Evolutionary conservation across 1,139 yeast species (phyloP), one percentile per base, ranked within the genome.

Genomic region (Yamadazyma sp.): DNA sequence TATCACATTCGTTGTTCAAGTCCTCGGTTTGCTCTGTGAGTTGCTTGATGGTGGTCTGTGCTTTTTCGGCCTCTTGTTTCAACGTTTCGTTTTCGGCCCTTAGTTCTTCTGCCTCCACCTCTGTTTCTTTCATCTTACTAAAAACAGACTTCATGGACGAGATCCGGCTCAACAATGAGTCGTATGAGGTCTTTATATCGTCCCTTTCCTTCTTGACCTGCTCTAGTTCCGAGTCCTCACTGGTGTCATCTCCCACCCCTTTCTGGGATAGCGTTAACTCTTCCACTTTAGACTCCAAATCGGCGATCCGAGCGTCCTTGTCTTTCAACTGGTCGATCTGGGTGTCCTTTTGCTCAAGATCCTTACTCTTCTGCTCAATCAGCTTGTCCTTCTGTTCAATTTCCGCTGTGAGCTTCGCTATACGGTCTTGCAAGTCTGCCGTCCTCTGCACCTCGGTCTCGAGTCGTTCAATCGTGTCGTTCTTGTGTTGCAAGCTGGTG

Each of bases 81-180:
- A 44, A 33, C 9, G 26, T 18, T 14, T 57, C 61, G 34, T 61
- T 59, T 31, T 66, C 70, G 56, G 68, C 78, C 48, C 78, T 80
- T 0, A 81, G 66, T 29, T 67, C 67, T 35, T 81, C 84, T 29
- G 89, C 67, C 48, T 88, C 95, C 8, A 71, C 70, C 47, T 92
- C 85, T 0, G 94, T 72, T 43, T 79, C 82, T 53, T 84, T 84
- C 88, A 84, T 82, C 49, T 84, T 83, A 40, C 73, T 75, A 56
- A 86, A 85, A 2, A 84, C 74, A 0, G 85, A 66, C 53, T 86
- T 88, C 86, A 92, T 88, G 2, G 86, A 80, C 1, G 95, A 78
- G 23, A 92, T 68, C 55, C 86, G 78, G 46, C 81, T 83, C 42
- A 89, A 64, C 15, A 92, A 65, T n/a, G 75, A 71, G 47, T 88